Evolutionary conservation across 148 eudicot genomes (phyloP).

Genomic region (Nepenthes gracilis): DNA sequence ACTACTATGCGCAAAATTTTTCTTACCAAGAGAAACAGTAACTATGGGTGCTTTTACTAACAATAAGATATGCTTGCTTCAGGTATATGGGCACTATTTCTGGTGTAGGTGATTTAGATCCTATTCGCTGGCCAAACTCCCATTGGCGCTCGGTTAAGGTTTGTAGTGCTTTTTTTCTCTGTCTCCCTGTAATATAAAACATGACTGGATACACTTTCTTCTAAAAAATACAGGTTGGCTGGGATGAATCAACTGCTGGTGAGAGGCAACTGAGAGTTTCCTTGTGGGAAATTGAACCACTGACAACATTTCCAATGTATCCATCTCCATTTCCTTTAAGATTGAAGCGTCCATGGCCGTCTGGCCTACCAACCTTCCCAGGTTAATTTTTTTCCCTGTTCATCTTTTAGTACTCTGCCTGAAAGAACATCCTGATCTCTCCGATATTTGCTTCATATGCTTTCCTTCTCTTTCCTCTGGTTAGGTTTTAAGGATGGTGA

Average conservation of each 20-base stretch:
- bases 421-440: neutral
- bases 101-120: constrained; percentile 64
- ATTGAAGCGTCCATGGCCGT: constrained; percentile 76
- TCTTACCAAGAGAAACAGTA: too few relatives aligned
- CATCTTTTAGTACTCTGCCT: neutral
- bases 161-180: neutral
- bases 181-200: neutral
- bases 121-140: constrained; percentile 66
- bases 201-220: neutral
- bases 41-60: too few relatives aligned
- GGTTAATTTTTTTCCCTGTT: constrained; percentile 15
- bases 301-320: constrained; percentile 82
- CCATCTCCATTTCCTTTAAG: constrained; percentile 68
- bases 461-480: constrained; percentile 7
- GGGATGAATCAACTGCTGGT: constrained; percentile 86
- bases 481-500: constrained; percentile 50
- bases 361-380: constrained; percentile 46
- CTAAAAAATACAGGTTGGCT: constrained; percentile 53
- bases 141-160: constrained; percentile 98
- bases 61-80: neutral
- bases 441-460: neutral
- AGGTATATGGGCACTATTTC: constrained; percentile 93
- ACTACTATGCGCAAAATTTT: too few relatives aligned
- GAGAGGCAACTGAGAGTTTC: constrained; percentile 80
- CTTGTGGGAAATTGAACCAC: constrained; percentile 80